Evolutionary conservation across 2,329 filamentous ascomycete genomes (phyloP).

Genomic region (Cytospora schulzeri): DNA sequence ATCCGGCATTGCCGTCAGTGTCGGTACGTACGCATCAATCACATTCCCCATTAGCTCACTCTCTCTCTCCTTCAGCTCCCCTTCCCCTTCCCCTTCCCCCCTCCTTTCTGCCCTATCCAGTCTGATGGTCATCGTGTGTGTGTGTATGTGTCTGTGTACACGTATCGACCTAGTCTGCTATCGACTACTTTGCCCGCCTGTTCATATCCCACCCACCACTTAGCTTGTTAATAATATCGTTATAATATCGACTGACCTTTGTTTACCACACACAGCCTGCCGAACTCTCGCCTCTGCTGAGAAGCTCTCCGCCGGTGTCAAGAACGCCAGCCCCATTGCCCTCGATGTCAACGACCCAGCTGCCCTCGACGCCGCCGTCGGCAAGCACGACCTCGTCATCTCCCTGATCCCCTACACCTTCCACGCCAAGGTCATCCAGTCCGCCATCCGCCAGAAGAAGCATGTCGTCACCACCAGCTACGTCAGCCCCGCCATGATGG

Average conservation of each 20-base stretch:
- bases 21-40: constrained; percentile 57
- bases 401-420: constrained; percentile 88
- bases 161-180: neutral
- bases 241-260: constrained; percentile 4
- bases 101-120: neutral
- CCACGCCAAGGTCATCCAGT: constrained; percentile 89
- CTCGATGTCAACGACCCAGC: constrained; percentile 79
- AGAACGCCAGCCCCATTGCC: constrained; percentile 74
- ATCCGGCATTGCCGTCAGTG: constrained; percentile 64
- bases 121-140: constrained; percentile 4
- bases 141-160: neutral
- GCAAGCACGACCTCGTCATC: constrained; percentile 78
- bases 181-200: neutral
- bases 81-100: neutral
- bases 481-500: constrained; percentile 88
- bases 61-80: too few relatives aligned
- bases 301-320: constrained; percentile 71
- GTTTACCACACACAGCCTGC: constrained; percentile 65
- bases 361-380: constrained; percentile 79
- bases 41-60: constrained; percentile 16
- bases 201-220: neutral
- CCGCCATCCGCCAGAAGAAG: constrained; percentile 91
- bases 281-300: constrained; percentile 77
- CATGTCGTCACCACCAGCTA: constrained; percentile 95
- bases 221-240: too few relatives aligned